Conservation (phyloP, 1,284 basidiomycete genomes). For the Ceratobasidium sp. region DNA sequence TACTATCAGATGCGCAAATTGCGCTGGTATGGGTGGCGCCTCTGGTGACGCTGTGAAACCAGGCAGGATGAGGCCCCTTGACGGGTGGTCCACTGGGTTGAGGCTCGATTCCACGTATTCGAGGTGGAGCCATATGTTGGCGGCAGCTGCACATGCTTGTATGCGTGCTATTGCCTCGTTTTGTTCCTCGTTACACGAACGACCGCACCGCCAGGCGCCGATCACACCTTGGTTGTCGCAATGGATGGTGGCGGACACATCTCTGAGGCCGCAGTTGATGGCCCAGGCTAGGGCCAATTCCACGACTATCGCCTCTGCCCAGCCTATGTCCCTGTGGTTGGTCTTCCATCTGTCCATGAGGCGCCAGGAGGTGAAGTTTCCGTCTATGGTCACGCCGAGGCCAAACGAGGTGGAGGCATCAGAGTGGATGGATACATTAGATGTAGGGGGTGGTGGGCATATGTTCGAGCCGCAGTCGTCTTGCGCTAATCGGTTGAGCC, state of each 20-base stretch:
- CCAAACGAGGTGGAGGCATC: conserved; percentile 58
- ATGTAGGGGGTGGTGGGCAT: conserved; percentile 47
- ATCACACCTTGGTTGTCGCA: conserved; percentile 56
- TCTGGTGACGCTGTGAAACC: too few species aligned
- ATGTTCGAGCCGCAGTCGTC: not conserved
- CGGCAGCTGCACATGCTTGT: conserved; percentile 49
- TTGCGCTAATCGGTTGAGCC: not conserved
- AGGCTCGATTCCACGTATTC: too few species aligned
- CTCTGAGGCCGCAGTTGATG: not conserved
- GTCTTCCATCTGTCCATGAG: conserved; percentile 52
- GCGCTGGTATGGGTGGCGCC: too few species aligned
- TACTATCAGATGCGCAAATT: too few species aligned
- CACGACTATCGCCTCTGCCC: conserved; percentile 59
- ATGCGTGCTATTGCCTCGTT: conserved; percentile 53
- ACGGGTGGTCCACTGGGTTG: too few species aligned
- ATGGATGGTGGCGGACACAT: conserved; percentile 50
- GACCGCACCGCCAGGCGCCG: conserved; percentile 51
- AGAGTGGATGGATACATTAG: conserved; percentile 47
- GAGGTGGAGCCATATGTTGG: conserved; percentile 48
- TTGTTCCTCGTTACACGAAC: conserved; percentile 51
- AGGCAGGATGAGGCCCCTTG: too few species aligned
- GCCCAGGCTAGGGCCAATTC: conserved; percentile 52
- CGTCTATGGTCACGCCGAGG: conserved; percentile 55
- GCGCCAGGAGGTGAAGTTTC: conserved; percentile 54
- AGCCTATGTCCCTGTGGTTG: conserved; percentile 55